Evolutionary conservation across 2,329 filamentous ascomycete species (phyloP), one percentile per base, ranked within the genome.

Genomic region (Dendryphion nanum): DNA sequence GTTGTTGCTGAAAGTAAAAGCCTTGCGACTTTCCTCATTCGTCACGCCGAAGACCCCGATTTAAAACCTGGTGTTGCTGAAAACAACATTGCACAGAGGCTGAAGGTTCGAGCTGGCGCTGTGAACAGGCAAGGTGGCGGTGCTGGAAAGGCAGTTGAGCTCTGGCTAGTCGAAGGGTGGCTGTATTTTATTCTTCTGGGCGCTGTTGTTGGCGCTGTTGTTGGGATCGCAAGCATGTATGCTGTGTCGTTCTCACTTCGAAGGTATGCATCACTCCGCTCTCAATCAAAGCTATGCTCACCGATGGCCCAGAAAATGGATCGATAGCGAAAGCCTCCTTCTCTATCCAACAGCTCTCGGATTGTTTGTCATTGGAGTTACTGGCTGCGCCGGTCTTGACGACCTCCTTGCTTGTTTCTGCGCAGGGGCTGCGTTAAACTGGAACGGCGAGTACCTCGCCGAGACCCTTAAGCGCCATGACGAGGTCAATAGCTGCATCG

Each of bases 361-460:
- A 69, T 61, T 81, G 6, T 79, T 79, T 47, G 61, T 79, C 18
- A 61, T 80, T 16, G 76, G 78, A 3, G 78, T 75, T 1, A 76
- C 74, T 39, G 77, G 77, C 13, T 66, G 71, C 12, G 66, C 81
- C n/a, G 77, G 76, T 14, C 77, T 75, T 1, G 75, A 79, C 35
- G 78, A 81, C 42, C 69, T 79, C 0, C 65, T 81, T 4, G 76
- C 77, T 5, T 81, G 76, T 49, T 79, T 79, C 35, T 67, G 77
- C 2, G 77, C 78, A 1, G 78, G 78, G 8, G 75, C 71, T 49
- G 69, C 71, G 12, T 59, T 81, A 26, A 81, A 81, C 57, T 81
- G 78, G 78, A 73, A 80, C 36, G 77, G 77, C 3, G 52, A 71
- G 16, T 81, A 75, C 48, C 72, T 78, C 5, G 62, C 63, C 3